Base-by-base conservation (phyloP, 768 basidiomycete species). In the Rubroboletus pulcherrimus region DNA sequence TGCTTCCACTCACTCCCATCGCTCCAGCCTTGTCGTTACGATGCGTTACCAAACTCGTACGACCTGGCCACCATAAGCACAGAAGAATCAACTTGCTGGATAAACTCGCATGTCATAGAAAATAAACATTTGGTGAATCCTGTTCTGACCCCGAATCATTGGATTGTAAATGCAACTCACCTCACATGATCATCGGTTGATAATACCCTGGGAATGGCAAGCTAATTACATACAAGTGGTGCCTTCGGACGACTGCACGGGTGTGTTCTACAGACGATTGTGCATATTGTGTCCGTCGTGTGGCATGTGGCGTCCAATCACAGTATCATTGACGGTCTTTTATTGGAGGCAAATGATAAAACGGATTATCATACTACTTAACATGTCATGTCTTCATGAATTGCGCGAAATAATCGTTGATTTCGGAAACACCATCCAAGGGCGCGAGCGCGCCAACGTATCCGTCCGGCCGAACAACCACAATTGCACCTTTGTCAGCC, bases 1-100 rank as follows among this genome's bases (percentile, higher is more conserved):
- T 26, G 26, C 26, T 29, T 85, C 69, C 0, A 95, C 95, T 47
- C 94, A 79, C 65, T 94, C 82, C 92, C 93, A 98, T 38, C 95
- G 78, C 58, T 94, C 84, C 14, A 96, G 72, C 30, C 94, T 83
- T n/a, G 84, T 81, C 51, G 91, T 79, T 0, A 91, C 89, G 21
- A 86, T 74, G 60, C 86, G 91, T 3, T 91, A 0, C 91, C 92
- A 65, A 85, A 94, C 60, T 90, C 83, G 54, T 86, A 87, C 2
- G 85, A 81, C 67, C 89, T 91, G 46, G 14, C 21, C n/a, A 50
- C 11, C 12, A 54, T 66, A 45, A 60, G 44, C 21, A 51, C 42
- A 19, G 34, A 38, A 11, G 21, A n/a, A 37, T 21, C 2, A 26
- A 38, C 39, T 43, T 6, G 14, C 26, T 42, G 5, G 24, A 29